These are phyloP conservation scores for Vitis hybrid DNA, from an alignment of 177 flowering plant genomes.

Conservation along the genomic window DNA sequence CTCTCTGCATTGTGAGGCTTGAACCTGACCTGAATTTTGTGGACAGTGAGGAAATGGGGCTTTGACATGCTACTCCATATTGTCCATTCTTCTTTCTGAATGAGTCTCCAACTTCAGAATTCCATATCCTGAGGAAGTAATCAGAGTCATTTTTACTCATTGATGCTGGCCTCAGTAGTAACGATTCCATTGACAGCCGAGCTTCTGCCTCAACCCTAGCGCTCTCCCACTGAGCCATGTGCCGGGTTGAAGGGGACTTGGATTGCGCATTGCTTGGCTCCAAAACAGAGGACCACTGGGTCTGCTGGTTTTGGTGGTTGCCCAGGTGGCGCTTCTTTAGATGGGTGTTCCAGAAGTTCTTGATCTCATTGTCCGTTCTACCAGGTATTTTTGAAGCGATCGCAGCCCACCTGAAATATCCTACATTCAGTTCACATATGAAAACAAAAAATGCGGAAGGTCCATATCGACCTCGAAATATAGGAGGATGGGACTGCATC, in stretches of 20 bases:
- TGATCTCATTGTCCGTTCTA: slow-evolving; percentile 57
- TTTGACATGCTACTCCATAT: slow-evolving; percentile 2
- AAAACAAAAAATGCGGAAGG: no score
- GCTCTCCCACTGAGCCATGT: slow-evolving; percentile 38
- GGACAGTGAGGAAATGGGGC: slow-evolving; percentile 11
- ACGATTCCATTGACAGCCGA: slow-evolving; percentile 21
- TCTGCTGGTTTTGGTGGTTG: slow-evolving; percentile 15
- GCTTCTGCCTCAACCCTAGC: slow-evolving; percentile 34
- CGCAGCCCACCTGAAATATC: slow-evolving; percentile 44
- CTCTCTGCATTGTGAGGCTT: not conserved
- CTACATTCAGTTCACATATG: no score
- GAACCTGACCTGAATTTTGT: slow-evolving; percentile 14
- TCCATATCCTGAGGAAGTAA: slow-evolving; percentile 28
- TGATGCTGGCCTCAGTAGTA: slow-evolving; percentile 4
- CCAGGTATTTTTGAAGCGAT: slow-evolving; percentile 52
- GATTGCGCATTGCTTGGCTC: not conserved
- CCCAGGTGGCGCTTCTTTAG: slow-evolving; percentile 34
- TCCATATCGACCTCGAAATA: no score
- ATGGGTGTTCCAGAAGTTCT: slow-evolving; percentile 57
- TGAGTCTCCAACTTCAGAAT: slow-evolving; percentile 33
- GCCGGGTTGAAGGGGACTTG: slow-evolving; percentile 19
- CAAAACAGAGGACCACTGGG: slow-evolving; percentile 6
- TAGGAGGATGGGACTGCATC: no score
- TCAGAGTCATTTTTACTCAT: slow-evolving; percentile 8
- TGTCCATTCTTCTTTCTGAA: slow-evolving; percentile 14